Base-by-base conservation (phyloP, 768 basidiomycete species). In the Pholiota conissans region DNA sequence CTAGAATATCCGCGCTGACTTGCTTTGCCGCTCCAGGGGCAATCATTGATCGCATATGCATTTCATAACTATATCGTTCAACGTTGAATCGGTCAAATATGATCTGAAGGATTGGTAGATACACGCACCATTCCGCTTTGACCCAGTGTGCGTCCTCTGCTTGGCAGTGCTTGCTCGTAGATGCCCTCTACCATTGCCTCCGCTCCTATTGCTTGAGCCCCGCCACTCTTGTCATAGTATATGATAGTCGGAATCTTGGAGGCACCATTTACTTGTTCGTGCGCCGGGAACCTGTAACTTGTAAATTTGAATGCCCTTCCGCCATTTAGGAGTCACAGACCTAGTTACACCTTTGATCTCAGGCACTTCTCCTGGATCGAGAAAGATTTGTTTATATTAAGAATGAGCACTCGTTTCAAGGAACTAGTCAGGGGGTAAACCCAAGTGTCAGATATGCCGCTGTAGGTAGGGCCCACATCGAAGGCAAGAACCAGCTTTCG, bases 271-370 rank as follows among this genome's bases (percentile, higher is more conserved):
- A 74, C 69, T 6, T 73, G 71, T 22, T 79, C 77, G 49, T 83
- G 79, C 0, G 74, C 78, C 4, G 82, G 83, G 58, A 78, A 84
- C 48, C 83, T 84, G n/a, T n/a, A n/a, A n/a, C n/a, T n/a, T n/a
- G n/a, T n/a, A n/a, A n/a, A n/a, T n/a, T n/a, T n/a, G n/a, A n/a
- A n/a, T n/a, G n/a, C n/a, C n/a, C n/a, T n/a, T n/a, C n/a, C n/a
- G n/a, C n/a, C n/a, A n/a, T n/a, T n/a, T n/a, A n/a, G n/a, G n/a
- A n/a, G n/a, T n/a, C n/a, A n/a, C n/a, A n/a, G n/a, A n/a, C n/a
- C 79, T 55, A 71, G n/a, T n/a, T n/a, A n/a, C n/a, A n/a, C n/a
- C n/a, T n/a, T n/a, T n/a, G n/a, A n/a, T n/a, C n/a, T n/a, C 69
- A 5, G 75, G 75, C 0, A 72, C 64, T 58, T 67, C 61, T 16